Base-by-base conservation (phyloP, 2,329 filamentous ascomycete species). In the Ascocoryne sarcoides region DNA sequence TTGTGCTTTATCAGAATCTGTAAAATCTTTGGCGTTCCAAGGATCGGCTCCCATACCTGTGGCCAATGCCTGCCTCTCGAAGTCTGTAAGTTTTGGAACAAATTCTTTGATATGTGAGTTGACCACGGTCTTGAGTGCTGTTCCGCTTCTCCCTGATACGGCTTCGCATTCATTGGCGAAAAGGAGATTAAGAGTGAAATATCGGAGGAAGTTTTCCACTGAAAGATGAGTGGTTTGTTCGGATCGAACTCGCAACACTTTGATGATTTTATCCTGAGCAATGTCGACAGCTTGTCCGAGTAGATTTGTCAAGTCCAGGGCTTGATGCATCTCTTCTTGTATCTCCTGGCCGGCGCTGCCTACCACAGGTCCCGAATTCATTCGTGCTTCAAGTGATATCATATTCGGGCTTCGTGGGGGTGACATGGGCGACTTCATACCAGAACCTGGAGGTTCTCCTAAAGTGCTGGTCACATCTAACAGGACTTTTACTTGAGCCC, bases 401-500 rank as follows among this genome's bases (percentile, higher is more conserved):
- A 58, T 50, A 33, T 55, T 53, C 17, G 55, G 55, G 43, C 51
- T 61, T 48, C 51, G 44, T 20, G 53, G 56, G 17, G 58, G 32
- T 17, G 34, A 37, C 9, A 23, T 5, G 1, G n/a, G 56, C 14
- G 56, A 60, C 23, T 26, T 26, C 23, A 26, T 26, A 7, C 23
- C 23, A 26, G 7, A 7, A 12, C 23, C 23, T 31, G 39, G 18
- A 20, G 53, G 44, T 38, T 56, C 50, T 4, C 50, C 52, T 38
- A 57, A 47, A 10, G 77, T 81, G 59, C 88, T 95, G 1, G 89
- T 92, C 15, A 95, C 84, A 61, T 98, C 92, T 8, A 98, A 70
- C n/a, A 98, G 65, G 8, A 96, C 80, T 61, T 98, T 98, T 40
- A 92, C 84, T 59, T 96, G 90, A 0, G 87, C 89, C 14, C 86